Conservation (phyloP, 305 asterid species). For the Solanum hybrid region DNA sequence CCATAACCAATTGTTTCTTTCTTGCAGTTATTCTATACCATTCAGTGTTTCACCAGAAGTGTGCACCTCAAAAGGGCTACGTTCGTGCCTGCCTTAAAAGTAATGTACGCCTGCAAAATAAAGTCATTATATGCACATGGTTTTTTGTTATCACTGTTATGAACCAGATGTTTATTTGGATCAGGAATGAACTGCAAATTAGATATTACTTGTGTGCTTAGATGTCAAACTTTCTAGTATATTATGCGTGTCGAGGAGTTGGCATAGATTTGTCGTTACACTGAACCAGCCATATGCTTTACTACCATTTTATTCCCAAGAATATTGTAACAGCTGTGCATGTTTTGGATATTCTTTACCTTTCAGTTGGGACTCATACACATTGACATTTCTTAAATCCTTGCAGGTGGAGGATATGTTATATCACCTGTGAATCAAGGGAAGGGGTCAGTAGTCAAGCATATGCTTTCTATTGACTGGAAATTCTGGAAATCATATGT, state of each 20-base stretch:
- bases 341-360: neutral
- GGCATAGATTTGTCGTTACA: neutral
- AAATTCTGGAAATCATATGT: constrained; percentile 84
- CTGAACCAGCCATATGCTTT: neutral
- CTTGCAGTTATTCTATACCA: constrained; percentile 92
- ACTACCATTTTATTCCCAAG: neutral
- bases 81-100: constrained; percentile 99
- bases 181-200: neutral
- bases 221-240: neutral
- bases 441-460: constrained; percentile 76
- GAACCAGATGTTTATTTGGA: neutral
- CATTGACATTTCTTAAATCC: constrained; percentile 11
- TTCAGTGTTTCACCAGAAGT: constrained; percentile 85
- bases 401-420: constrained; percentile 95
- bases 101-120: constrained; percentile 65
- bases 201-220: neutral
- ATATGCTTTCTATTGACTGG: constrained; percentile 99
- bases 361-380: neutral
- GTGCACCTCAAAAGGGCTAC: constrained; percentile 71
- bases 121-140: constrained; percentile 10
- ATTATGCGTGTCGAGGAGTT: neutral
- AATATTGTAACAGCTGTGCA: neutral
- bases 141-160: neutral
- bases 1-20: constrained; percentile 13
- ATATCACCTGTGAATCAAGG: constrained; percentile 84